Base-by-base conservation (phyloP, 2,329 filamentous ascomycete genomes). In the Daldinia eschscholtzii region DNA sequence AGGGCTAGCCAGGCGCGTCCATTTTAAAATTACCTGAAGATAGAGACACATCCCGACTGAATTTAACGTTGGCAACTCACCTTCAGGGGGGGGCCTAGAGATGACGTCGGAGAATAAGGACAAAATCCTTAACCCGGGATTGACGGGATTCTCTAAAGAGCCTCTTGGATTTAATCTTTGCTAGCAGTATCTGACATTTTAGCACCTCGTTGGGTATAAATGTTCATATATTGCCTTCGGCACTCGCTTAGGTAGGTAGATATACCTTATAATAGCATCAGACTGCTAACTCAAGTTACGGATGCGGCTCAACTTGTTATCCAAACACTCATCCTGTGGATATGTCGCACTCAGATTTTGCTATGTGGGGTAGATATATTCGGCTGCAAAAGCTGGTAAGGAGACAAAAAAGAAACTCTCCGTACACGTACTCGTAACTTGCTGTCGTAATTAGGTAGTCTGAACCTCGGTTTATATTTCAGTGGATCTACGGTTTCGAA, bases 51-150 rank as follows among this genome's bases (percentile, higher is more conserved):
- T 56, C 41, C 37, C 26, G 46, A 30, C 26, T 41, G 6, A 28
- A 63, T 52, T 52, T 18, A 18, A 37, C 55, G n/a, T 56, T 39
- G 5, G 15, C 18, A 46, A 18, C 37, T 18, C 37, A 61, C 18
- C 9, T 61, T 61, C 35, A 61, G 42, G 37, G 37, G 37, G 37
- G 52, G 44, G 39, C 37, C 20, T 37, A 26, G 13, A 13, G 20
- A 58, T 65, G 66, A 68, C 58, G 66, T 65, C 58, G 58, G 55
- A 42, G 46, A 39, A 57, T 57, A 48, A 55, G 30, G 28, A 44
- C 33, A 15, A 57, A 57, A 46, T 13, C 63, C 59, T 44, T 58
- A 60, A 48, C 23, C 53, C 35, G n/a, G 59, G 37, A 61, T n/a
- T 37, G 35, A 42, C 60, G 26, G 23, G n/a, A 35, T n/a, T 30